Conservation (phyloP, 208 protist species). For the Leishmania braziliensis region DNA sequence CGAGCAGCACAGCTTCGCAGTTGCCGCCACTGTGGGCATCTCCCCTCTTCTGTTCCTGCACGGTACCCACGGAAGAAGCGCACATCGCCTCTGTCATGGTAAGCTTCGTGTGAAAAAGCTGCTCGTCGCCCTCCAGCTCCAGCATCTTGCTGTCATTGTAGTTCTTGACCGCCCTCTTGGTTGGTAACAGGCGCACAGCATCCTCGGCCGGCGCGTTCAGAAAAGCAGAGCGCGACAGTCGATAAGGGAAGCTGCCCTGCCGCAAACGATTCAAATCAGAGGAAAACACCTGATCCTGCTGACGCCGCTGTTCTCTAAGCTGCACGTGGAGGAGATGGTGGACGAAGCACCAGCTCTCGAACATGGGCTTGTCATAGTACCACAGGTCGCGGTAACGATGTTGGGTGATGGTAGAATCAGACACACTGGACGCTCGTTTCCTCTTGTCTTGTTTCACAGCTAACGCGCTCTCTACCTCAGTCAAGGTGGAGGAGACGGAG, state of each 20-base stretch:
- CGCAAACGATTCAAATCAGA: constrained; percentile 70
- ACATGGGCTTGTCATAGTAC: constrained; percentile 61
- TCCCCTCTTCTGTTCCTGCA: neutral
- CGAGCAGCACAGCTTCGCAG: constrained; percentile 11
- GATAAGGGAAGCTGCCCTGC: constrained; percentile 56
- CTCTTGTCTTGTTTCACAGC: neutral
- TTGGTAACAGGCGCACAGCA: constrained; percentile 79
- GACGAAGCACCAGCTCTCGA: constrained; percentile 68
- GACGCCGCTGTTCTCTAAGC: constrained; percentile 50
- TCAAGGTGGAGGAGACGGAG: too few relatives aligned
- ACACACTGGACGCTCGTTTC: neutral
- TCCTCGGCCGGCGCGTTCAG: constrained; percentile 51
- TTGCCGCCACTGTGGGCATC: too few relatives aligned
- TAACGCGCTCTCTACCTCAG: neutral
- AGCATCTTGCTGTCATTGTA: constrained; percentile 79
- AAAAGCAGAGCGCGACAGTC: constrained; percentile 60
- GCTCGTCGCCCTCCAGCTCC: constrained; percentile 49
- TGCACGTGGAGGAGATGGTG: constrained; percentile 66
- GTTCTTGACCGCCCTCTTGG: constrained; percentile 54
- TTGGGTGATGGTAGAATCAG: neutral
- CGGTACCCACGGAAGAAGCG: neutral
- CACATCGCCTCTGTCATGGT: constrained; percentile 5
- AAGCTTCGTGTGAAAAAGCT: constrained; percentile 56
- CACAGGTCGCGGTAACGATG: constrained; percentile 12
- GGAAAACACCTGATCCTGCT: constrained; percentile 61